Evolutionary conservation across 2,329 filamentous ascomycete species (phyloP).

Genomic region (Aspergillus hiratsukae): DNA sequence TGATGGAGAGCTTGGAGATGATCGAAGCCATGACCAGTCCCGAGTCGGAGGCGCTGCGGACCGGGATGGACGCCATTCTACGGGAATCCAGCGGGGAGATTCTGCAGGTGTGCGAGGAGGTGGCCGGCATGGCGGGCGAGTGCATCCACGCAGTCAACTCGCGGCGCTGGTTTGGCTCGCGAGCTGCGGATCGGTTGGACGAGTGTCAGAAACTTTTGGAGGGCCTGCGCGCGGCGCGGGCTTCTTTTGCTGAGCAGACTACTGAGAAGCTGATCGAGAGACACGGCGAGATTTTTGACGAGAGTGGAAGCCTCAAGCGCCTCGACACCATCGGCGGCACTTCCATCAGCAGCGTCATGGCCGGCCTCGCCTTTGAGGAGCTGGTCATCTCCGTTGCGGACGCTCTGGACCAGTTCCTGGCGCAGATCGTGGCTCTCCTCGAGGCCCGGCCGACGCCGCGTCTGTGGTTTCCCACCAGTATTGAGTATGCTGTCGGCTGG

Average conservation of each 20-base stretch:
- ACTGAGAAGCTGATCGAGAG: slow-evolving; percentile 37
- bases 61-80: slow-evolving; percentile 31
- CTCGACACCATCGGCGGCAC: slow-evolving; percentile 40
- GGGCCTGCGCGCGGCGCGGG: slow-evolving; percentile 22
- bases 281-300: slow-evolving; percentile 13
- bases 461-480: slow-evolving; percentile 42
- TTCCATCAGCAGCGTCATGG: slow-evolving; percentile 38
- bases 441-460: slow-evolving; percentile 31
- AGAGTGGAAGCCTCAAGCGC: slow-evolving; percentile 21
- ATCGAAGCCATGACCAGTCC: slow-evolving; percentile 37
- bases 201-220: slow-evolving; percentile 14
- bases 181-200: slow-evolving; percentile 14
- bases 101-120: slow-evolving; percentile 22
- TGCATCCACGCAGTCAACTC: slow-evolving; percentile 25
- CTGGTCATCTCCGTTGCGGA: slow-evolving; percentile 25
- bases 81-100: slow-evolving; percentile 23
- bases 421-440: slow-evolving; percentile 35
- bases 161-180: slow-evolving; percentile 20
- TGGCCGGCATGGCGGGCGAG: slow-evolving; percentile 17
- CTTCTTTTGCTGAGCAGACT: slow-evolving; percentile 26
- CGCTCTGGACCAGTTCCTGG: slow-evolving; percentile 23
- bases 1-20: slow-evolving; percentile 31
- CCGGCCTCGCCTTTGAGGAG: slow-evolving; percentile 47
- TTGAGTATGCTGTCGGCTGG: slow-evolving; percentile 41
- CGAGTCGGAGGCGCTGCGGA: slow-evolving; percentile 30